Percentiles rank a stretch among this genome's conserved stretches.
These are phyloP conservation scores for Globisporangium rhizosaccharum DNA, from an alignment of 352 stramenopile genomes.

Conservation along the genomic window DNA sequence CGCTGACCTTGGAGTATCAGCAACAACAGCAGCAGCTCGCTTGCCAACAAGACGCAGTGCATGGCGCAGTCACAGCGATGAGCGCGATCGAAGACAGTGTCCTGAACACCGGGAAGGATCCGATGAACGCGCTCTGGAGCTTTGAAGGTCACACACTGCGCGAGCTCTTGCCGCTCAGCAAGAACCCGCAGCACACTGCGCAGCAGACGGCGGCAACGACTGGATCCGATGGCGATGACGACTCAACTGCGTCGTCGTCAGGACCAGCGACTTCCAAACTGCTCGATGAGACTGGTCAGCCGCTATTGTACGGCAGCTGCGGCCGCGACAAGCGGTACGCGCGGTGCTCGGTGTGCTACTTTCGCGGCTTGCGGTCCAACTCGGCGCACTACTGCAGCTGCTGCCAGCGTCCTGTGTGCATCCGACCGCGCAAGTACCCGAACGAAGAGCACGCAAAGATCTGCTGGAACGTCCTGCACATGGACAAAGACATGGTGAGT, in stretches of 20 bases:
- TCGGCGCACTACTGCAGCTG: constrained; percentile 63
- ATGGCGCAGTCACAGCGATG: neutral
- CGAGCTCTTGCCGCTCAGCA: constrained; percentile 31
- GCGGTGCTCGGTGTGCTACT: constrained; percentile 72
- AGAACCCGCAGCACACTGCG: constrained; percentile 26
- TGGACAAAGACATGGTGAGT: constrained; percentile 71
- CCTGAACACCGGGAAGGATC: constrained; percentile 26
- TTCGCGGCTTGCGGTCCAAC: constrained; percentile 59
- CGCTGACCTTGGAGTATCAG: neutral
- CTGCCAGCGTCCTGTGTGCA: constrained; percentile 68
- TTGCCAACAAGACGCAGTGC: neutral
- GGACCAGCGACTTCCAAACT: constrained; percentile 4
- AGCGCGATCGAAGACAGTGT: constrained; percentile 8
- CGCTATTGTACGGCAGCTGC: constrained; percentile 56
- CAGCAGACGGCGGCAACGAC: neutral
- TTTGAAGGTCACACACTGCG: constrained; percentile 55
- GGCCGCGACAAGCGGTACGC: constrained; percentile 66
- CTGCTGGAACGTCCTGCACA: constrained; percentile 76
- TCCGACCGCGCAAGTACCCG: constrained; percentile 58
- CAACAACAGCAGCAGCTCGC: neutral
- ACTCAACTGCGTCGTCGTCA: neutral
- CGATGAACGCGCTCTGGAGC: constrained; percentile 61
- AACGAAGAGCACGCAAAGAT: constrained; percentile 69
- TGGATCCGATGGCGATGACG: constrained; percentile 10
- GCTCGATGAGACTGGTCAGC: constrained; percentile 40